These are phyloP conservation scores for Dorcoceras hygrometricum DNA, from an alignment of 257 asterid genomes.

Conservation along the genomic window DNA sequence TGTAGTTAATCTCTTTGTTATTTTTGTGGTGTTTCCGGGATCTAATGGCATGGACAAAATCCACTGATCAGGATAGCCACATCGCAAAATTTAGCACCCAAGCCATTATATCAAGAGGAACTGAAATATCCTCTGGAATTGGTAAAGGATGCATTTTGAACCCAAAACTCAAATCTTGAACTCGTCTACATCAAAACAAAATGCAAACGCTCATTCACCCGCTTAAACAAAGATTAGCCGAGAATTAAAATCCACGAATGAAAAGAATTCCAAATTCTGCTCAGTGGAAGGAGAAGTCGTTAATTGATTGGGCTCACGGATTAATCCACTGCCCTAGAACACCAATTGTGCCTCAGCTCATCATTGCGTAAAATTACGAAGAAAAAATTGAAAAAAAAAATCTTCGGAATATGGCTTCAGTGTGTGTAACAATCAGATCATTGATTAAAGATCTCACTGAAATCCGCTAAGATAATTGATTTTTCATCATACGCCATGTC, in stretches of 20 bases:
- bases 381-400: not conserved
- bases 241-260: not conserved
- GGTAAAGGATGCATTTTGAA: constrained; percentile 68
- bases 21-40: constrained; percentile 80
- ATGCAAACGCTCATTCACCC: too few relatives aligned
- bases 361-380: constrained; percentile 27
- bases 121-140: constrained; percentile 59
- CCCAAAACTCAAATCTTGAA: not conserved
- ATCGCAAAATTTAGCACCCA: constrained; percentile 47
- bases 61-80: constrained; percentile 82
- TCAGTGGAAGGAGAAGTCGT: constrained; percentile 74
- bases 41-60: constrained; percentile 42
- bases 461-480: constrained; percentile 78
- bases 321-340: constrained; percentile 53
- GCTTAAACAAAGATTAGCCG: not conserved
- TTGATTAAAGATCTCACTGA: constrained; percentile 69
- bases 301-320: constrained; percentile 46
- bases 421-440: constrained; percentile 98
- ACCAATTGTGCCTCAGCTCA: constrained; percentile 41
- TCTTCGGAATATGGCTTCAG: constrained; percentile 71
- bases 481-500: constrained; percentile 62
- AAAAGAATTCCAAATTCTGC: constrained; percentile 22
- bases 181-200: too few relatives aligned
- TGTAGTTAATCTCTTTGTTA: not conserved
- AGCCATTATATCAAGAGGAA: constrained; percentile 81